These are phyloP conservation scores for Oemleria cerasiformis DNA, from an alignment of 306 rosid species.

Conservation along the genomic window DNA sequence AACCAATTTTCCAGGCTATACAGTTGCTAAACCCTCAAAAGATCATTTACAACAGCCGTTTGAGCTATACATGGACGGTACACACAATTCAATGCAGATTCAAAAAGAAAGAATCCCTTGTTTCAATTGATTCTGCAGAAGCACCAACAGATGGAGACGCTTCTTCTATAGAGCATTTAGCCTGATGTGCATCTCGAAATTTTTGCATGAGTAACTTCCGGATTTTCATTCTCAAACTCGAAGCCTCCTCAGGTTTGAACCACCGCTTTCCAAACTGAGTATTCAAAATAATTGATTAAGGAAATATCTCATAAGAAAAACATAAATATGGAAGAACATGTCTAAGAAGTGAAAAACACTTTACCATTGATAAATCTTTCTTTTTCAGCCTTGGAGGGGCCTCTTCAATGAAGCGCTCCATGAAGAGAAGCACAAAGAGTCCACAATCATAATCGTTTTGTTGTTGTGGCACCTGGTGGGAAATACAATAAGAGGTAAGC, in stretches of 20 bases:
- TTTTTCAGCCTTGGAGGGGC: constrained; percentile 71
- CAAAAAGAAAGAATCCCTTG: background rate
- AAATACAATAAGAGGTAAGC: constrained; percentile 18
- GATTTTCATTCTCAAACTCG: constrained; percentile 73
- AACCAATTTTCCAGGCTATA: constrained; percentile 15
- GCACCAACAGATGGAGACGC: constrained; percentile 25
- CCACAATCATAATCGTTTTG: constrained; percentile 93
- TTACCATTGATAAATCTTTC: constrained; percentile 75
- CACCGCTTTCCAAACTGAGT: constrained; percentile 77
- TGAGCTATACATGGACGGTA: background rate
- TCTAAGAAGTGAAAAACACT: background rate
- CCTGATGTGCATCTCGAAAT: constrained; percentile 36
- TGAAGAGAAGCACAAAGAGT: constrained; percentile 80
- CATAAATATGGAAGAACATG: background rate
- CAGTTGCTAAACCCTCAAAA: background rate
- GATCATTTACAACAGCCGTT: constrained; percentile 16
- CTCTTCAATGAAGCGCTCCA: constrained; percentile 77
- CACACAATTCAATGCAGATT: background rate
- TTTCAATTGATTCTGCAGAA: constrained; percentile 15
- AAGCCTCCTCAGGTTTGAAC: constrained; percentile 90
- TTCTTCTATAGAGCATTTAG: constrained; percentile 5
- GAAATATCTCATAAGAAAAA: constrained; percentile 1
- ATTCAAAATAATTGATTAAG: constrained; percentile 19
- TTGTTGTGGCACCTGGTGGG: constrained; percentile 91
- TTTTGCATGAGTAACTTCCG: constrained; percentile 50